Percentiles rank a stretch among this genome's conserved stretches.
Evolutionary conservation across 2,329 filamentous ascomycete genomes (phyloP).

Genomic region (Pseudocercospora eumusae): DNA sequence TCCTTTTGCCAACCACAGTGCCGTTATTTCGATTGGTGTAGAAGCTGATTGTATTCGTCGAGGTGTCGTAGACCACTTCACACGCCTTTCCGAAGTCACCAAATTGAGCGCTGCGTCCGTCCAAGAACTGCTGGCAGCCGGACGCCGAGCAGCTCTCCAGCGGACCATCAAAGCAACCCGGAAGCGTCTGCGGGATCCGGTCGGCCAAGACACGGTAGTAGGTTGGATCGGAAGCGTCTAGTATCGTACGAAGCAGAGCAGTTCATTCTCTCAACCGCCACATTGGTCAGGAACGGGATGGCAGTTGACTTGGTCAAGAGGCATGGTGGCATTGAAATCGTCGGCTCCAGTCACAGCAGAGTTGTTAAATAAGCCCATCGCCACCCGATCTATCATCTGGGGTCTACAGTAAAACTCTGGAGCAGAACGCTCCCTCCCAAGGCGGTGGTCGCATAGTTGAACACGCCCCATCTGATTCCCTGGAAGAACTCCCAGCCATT

Average conservation of each 20-base stretch:
- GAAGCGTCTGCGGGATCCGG: conserved; percentile 52
- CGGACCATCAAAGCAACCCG: conserved; percentile 53
- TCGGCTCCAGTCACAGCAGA: conserved; percentile 56
- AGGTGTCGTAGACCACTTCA: conserved; percentile 47
- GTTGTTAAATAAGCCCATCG: conserved; percentile 71
- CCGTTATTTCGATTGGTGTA: conserved; percentile 30
- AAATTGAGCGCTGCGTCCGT: conserved; percentile 46
- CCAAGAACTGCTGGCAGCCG: conserved; percentile 48
- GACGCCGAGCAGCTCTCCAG: conserved; percentile 52
- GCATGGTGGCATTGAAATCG: conserved; percentile 65
- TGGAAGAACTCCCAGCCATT: no score
- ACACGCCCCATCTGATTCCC: no score
- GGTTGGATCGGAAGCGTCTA: conserved; percentile 42
- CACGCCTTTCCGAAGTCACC: conserved; percentile 49
- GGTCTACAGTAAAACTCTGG: no score
- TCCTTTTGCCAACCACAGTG: conserved; percentile 28
- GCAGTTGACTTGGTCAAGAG: conserved; percentile 62
- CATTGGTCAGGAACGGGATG: conserved; percentile 64
- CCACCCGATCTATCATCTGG: no score
- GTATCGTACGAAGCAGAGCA: conserved; percentile 59
- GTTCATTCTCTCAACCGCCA: conserved; percentile 66
- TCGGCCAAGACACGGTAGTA: conserved; percentile 57
- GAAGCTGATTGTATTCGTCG: conserved; percentile 43
- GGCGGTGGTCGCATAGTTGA: no score
- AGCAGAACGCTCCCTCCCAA: no score